Evolutionary conservation across 179 eudicot species (phyloP), one percentile per base, ranked within the genome.

Genomic region (Beta lomatogona): DNA sequence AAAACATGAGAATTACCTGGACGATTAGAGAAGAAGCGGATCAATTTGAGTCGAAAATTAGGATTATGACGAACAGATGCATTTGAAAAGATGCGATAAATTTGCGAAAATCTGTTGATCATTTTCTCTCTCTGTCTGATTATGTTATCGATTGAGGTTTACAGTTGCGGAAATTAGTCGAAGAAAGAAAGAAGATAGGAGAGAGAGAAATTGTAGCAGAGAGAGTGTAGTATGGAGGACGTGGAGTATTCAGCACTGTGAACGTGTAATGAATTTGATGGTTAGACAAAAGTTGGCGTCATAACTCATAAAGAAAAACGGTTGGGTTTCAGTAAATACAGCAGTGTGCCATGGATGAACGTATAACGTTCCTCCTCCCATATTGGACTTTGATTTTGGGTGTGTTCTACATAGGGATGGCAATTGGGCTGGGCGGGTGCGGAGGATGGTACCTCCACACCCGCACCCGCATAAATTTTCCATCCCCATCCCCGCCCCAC

Each of bases 71-170:
- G 86, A 78, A 81, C 82, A n/a, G 86, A 67, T 70, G 81, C 81
- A 67, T 60, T 80, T 3, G 90, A 88, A 4, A 86, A 77, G 12
- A 83, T 48, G 54, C 63, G n/a, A 52, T 89, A 86, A 63, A 89
- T 74, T 46, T 73, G 84, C 22, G 86, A 78, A 21, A 83, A 25
- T 81, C 88, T 73, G 80, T 80, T 84, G 91, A 90, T 86, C 83
- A 76, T 75, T 80, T 75, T 71, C 73, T 61, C 60, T 75, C 79
- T 72, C 77, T 44, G 72, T 46, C 80, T 25, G 55, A 58, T 44
- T 15, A 75, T 16, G 6, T 16, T 80, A 8, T 1, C 1, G 31
- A 4, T 36, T 9, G 54, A 55, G 36, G 16, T 8, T n/a, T 46
- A 14, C 53, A 44, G 61, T 16, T 52, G 19, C 28, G 55, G 36